Evolutionary conservation across 2,329 filamentous ascomycete genomes (phyloP), one percentile per base, ranked within the genome.

Genomic region (Boeremia exigua): DNA sequence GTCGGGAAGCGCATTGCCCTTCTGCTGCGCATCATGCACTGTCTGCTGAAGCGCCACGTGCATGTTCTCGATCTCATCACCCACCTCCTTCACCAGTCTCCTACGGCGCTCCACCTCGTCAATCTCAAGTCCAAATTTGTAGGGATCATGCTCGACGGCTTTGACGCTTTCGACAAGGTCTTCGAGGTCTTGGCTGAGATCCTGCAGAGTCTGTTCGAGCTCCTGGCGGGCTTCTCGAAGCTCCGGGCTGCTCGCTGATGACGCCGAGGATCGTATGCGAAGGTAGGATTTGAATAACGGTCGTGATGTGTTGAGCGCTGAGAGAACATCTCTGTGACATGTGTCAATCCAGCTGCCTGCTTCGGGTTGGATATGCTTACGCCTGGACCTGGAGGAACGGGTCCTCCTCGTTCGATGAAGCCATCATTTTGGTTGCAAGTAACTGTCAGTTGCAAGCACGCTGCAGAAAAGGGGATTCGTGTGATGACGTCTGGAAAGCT

Each of bases 221-320:
- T 99, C 95, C 38, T 77, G 74, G 53, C 86, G 84, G 5, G 86
- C 82, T 78, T 88, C 85, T 39, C 81, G 76, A 15, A 88, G 83
- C 74, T 88, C 86, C 34, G 73, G 73, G 15, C 91, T 93, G 38
- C 82, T 82, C 12, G 88, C 79, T 8, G 86, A 84, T 36, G 88
- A 88, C 56, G 88, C 85, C 25, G 96, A 88, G 40, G 92, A 95
- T 71, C 92, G 91, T 79, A 99, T 99, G 72, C 95, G 94, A 38
- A 96, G 85, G 81, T 96, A 99, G 14, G 93, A 97, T 61, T 90
- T 88, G 82, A 97, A 97, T 54, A 97, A 87, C 48, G 93, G 88
- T 9, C 94, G 89, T 48, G 91, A 90, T 12, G 86, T 86, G 63
- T 89, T 84, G 61, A 99, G 87, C 58, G 96, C 90, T 61, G 87